phyloP scores from a whole-genome alignment of 208 protist genomes.

The Leishmania lainsoni region DNA sequence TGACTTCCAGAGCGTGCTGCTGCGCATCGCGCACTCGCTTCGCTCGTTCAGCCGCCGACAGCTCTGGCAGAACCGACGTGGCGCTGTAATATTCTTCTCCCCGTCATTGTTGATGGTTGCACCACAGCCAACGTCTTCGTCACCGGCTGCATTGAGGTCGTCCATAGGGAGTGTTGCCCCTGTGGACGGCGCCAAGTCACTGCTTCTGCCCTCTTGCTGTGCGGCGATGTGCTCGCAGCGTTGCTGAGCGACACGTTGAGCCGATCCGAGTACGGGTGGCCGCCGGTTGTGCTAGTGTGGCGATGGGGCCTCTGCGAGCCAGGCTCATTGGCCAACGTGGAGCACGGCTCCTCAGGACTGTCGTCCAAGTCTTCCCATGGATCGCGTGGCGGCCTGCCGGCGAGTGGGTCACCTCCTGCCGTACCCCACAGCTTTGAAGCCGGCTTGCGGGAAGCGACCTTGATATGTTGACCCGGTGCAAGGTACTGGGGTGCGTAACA shows the following conservation, averaged over 20 bases:
- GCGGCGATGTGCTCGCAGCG: constrained; percentile 4
- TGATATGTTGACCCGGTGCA: constrained; percentile 28
- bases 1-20: constrained; percentile 40
- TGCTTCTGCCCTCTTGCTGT: background rate
- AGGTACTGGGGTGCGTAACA: constrained; percentile 21
- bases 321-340: background rate
- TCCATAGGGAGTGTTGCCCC: background rate
- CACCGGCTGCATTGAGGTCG: background rate
- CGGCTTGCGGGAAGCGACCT: constrained; percentile 29
- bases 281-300: background rate
- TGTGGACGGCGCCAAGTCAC: background rate
- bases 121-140: background rate
- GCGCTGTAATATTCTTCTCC: background rate
- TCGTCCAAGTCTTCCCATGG: constrained; percentile 28
- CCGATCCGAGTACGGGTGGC: constrained; percentile 10
- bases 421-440: background rate
- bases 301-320: background rate
- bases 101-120: constrained; percentile 6
- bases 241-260: constrained; percentile 7
- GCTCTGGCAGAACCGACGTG: constrained; percentile 11
- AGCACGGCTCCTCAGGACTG: background rate
- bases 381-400: constrained; percentile 18
- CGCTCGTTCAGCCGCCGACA: constrained; percentile 57
- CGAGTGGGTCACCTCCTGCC: background rate
- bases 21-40: constrained; percentile 46